Conservation (phyloP, 2,329 filamentous ascomycete species). For the Sclerotinia borealis region DNA sequence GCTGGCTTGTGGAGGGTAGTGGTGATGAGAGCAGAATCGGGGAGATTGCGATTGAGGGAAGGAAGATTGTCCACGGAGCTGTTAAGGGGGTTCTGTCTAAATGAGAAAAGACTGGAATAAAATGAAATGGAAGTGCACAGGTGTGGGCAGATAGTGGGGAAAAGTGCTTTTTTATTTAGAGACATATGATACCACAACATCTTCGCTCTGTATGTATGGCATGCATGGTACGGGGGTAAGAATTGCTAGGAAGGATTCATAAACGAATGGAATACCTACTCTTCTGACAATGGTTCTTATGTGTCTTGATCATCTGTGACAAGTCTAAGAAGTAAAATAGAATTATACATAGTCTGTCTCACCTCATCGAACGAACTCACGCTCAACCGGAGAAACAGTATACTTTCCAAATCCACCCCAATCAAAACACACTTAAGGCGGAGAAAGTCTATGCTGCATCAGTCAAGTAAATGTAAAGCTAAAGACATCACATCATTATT, state of each 20-base stretch:
- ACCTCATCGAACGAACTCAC: not conserved
- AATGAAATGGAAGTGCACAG: not conserved
- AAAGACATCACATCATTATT: no score
- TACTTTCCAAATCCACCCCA: no score
- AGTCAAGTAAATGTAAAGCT: no score
- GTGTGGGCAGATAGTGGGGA: not conserved
- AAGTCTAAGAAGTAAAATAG: not conserved
- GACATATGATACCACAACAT: not conserved
- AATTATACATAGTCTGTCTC: not conserved
- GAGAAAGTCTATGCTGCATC: no score
- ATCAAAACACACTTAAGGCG: no score
- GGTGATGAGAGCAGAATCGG: constrained; percentile 30
- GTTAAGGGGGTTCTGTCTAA: constrained; percentile 29
- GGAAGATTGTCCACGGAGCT: constrained; percentile 25
- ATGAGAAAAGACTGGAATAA: constrained; percentile 7
- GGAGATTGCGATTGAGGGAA: constrained; percentile 27
- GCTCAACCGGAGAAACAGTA: not conserved
- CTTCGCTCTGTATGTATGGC: not conserved
- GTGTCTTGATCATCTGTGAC: not conserved
- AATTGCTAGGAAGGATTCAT: not conserved
- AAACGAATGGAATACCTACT: not conserved
- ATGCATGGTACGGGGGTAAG: not conserved
- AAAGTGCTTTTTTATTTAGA: not conserved
- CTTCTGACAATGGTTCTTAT: not conserved
- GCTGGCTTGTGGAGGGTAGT: constrained; percentile 62